Evolutionary conservation across 2,329 filamentous ascomycete species (phyloP), one percentile per base, ranked within the genome.

Genomic region (Ophiostoma fasciatum): DNA sequence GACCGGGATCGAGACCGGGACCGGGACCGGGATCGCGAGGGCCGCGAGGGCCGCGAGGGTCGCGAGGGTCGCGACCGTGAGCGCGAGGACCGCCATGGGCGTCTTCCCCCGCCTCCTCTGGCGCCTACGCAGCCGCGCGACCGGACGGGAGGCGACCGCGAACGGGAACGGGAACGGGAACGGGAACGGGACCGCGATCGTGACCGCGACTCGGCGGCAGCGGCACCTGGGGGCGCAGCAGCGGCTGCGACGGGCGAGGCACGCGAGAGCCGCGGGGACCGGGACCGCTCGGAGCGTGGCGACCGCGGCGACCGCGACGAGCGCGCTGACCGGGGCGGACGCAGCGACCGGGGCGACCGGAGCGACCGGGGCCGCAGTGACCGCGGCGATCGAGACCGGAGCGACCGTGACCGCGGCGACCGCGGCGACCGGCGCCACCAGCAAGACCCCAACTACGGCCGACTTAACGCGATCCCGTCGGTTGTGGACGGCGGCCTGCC

Each of bases 381-480:
- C 28, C 47, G 50, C 7, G 49, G 51, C 18, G 33, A 39, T 19
- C 30, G 37, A 9, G 36, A 42, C 12, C 42, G 38, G 7, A 21
- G 4, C 22, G 35, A 32, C 13, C 15, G 37, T 20, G 31, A 36
- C 14, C 8, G 7, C 15, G 28, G 28, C 17, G 22, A 23, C 17
- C 34, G 21, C 7, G n/a, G 25, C 20, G 38, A 36, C 23, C 33
- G 40, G 25, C 23, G 33, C 20, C 60, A 58, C 37, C 64, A 69
- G 41, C 66, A 73, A 44, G 73, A 78, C 49, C 67, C 69, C 13
- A 73, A 69, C 38, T 77, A 77, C 46, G 74, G 74, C 20, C 68
- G 74, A 3, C 58, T 78, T 32, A 76, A 71, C 42, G 56, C 65
- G 2, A 62, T 66, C 33, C 58, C 63, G 33, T 58, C 60, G 18